Percentiles rank a stretch among this genome's conserved stretches.
Evolutionary conservation across 2,329 filamentous ascomycete genomes (phyloP).

Genomic region (Emergomyces orientalis): DNA sequence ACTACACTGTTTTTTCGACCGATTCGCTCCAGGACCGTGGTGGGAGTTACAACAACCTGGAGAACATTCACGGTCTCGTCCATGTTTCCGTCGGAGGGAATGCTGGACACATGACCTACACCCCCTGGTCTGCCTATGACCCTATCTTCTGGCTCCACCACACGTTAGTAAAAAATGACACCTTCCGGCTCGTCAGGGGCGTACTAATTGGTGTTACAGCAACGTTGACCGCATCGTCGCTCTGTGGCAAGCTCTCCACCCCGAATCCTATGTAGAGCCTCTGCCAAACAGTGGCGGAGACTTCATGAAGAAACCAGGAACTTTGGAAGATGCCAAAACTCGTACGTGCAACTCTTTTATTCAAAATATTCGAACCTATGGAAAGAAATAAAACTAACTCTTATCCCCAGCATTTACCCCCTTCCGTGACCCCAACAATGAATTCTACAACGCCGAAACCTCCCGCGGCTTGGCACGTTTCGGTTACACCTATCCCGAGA

Average conservation of each 20-base stretch:
- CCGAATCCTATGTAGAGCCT: constrained; percentile 55
- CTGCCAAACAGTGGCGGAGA: constrained; percentile 48
- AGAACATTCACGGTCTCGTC: constrained; percentile 40
- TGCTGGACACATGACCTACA: constrained; percentile 60
- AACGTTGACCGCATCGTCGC: constrained; percentile 68
- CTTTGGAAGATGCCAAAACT: constrained; percentile 47
- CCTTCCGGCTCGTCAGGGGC: background rate
- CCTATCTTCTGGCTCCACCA: constrained; percentile 73
- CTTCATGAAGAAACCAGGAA: constrained; percentile 50
- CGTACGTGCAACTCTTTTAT: constrained; percentile 25
- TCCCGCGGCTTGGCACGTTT: constrained; percentile 53
- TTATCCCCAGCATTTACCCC: constrained; percentile 48
- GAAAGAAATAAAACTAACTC: background rate
- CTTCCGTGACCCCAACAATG: constrained; percentile 50
- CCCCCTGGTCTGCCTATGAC: constrained; percentile 67
- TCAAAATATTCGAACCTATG: background rate
- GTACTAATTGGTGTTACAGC: constrained; percentile 20
- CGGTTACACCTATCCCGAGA: constrained; percentile 67
- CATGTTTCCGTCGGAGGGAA: constrained; percentile 47
- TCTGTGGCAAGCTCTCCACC: constrained; percentile 68
- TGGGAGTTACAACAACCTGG: constrained; percentile 26
- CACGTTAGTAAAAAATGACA: constrained; percentile 24
- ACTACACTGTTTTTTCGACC: constrained; percentile 24
- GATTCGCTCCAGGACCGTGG: constrained; percentile 13
- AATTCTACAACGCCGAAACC: constrained; percentile 59